Evolutionary conservation across 441 rosid species (phyloP).

Genomic region (Melianthus villosus): DNA sequence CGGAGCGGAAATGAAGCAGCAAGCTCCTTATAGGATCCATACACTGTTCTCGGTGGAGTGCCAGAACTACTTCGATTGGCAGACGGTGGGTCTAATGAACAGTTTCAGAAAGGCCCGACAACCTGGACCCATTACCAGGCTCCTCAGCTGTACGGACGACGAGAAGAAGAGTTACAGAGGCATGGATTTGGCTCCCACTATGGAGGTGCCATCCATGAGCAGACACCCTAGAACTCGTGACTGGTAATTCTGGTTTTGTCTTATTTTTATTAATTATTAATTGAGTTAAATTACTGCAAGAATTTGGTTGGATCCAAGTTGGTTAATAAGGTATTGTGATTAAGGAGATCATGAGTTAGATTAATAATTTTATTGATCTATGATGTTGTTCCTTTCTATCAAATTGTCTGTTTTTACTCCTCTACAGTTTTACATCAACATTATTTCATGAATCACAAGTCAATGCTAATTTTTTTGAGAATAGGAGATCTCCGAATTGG

Average conservation of each 20-base stretch:
- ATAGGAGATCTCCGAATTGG: too few relatives aligned
- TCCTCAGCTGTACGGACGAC: conserved; percentile 80
- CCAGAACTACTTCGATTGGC: conserved; percentile 94
- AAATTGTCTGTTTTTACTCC: too few relatives aligned
- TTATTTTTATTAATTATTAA: neutral
- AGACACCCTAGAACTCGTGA: conserved; percentile 83
- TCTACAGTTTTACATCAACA: too few relatives aligned
- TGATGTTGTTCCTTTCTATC: too few relatives aligned
- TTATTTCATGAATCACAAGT: too few relatives aligned
- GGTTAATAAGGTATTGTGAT: too few relatives aligned
- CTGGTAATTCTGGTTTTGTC: conserved; percentile 28
- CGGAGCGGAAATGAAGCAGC: too few relatives aligned
- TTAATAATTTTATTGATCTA: too few relatives aligned
- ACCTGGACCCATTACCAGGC: conserved; percentile 82
- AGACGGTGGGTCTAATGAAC: conserved; percentile 84
- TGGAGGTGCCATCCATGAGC: conserved; percentile 90
- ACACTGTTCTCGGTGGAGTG: conserved; percentile 94
- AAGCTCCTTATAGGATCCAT: conserved; percentile 71
- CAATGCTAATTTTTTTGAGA: too few relatives aligned
- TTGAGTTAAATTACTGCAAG: too few relatives aligned
- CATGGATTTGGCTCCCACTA: conserved; percentile 79
- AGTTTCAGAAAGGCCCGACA: conserved; percentile 77
- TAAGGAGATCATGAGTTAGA: too few relatives aligned
- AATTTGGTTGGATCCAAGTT: too few relatives aligned
- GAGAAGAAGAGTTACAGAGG: conserved; percentile 68